A percentile compares a stretch with the other conserved stretches of the same genome.
phyloP scores from a whole-genome alignment of 371 early-diverging fungal species.

The Mucor irregularis region DNA sequence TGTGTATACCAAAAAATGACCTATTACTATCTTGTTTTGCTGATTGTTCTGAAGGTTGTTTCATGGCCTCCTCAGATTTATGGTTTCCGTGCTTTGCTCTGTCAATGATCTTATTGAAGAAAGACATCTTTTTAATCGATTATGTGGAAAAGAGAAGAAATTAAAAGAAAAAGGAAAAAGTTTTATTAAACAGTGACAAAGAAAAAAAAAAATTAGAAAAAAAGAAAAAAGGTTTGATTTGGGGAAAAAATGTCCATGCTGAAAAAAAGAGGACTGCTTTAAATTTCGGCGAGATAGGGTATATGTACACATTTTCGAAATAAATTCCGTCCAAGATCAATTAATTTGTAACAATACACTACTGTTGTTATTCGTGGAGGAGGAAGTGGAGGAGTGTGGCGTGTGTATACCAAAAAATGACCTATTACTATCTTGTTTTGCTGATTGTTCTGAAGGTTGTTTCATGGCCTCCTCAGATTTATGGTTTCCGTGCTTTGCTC shows the following conservation, averaged over 20 bases:
- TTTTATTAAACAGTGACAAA: background rate
- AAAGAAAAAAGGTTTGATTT: background rate
- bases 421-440: slow-evolving; percentile 2
- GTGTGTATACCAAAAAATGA: slow-evolving; percentile 8
- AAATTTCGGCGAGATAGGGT: background rate
- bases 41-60: background rate
- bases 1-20: slow-evolving; percentile 5
- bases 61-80: background rate
- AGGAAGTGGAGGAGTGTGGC: slow-evolving; percentile 23
- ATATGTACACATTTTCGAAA: background rate
- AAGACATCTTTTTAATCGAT: slow-evolving; percentile 10
- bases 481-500: slow-evolving; percentile 12
- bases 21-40: slow-evolving; percentile 2
- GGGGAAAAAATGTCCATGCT: background rate
- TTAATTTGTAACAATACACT: background rate
- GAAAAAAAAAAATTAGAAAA: background rate
- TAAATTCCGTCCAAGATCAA: background rate
- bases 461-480: background rate
- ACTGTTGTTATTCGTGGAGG: background rate
- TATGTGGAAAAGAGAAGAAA: background rate
- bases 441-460: background rate
- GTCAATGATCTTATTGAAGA: slow-evolving; percentile 22
- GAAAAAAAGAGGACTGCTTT: background rate
- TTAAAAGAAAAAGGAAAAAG: background rate
- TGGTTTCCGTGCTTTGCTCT: slow-evolving; percentile 14